Evolutionary conservation across 1,284 basidiomycete genomes (phyloP), one percentile per base, ranked within the genome.

Genomic region (Ustilago bromivora): DNA sequence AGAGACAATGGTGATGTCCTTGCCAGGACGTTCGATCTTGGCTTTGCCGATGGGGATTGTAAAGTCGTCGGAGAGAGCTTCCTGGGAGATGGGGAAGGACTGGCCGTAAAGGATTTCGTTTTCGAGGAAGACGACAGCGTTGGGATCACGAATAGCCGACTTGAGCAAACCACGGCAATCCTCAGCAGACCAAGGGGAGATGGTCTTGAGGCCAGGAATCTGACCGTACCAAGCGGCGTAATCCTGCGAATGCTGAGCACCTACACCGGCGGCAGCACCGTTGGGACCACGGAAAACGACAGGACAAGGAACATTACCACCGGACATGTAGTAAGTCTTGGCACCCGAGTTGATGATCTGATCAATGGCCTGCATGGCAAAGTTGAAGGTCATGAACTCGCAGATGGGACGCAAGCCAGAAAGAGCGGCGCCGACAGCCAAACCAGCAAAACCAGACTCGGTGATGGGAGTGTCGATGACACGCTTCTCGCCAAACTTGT

Each of bases 281-380:
- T 99, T 99, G 73, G 97, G 97, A 69, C 97, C 97, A 89, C 97
- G 95, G 92, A 99, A 99, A 67, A 98, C 95, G 79, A 99, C 93
- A 35, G 97, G 95, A 89, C 96, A 98, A 13, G 94, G 93, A 4
- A 97, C 94, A 85, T 95, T 97, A 80, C 97, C 97, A 75, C 96
- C 97, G 53, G 96, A 98, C 97, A 99, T 99, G 91, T 99, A 99
- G 89, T 98, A 95, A 12, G 97, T 99, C 90, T 99, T 99, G 81
- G 94, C 97, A 71, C 93, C 97, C n/a, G 96, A 98, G 91, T 99
- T 99, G 88, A 99, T 94, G 80, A 99, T 98, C 87, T 99, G 97
- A 88, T 99, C 97, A 87, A 99, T 99, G 75, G 96, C 95, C 88
- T 91, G 88, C 87, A 83, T 85, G 64, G 75, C 78, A 66, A 80